Base-by-base conservation (phyloP, 306 rosid species). In the Vicia sativa region DNA sequence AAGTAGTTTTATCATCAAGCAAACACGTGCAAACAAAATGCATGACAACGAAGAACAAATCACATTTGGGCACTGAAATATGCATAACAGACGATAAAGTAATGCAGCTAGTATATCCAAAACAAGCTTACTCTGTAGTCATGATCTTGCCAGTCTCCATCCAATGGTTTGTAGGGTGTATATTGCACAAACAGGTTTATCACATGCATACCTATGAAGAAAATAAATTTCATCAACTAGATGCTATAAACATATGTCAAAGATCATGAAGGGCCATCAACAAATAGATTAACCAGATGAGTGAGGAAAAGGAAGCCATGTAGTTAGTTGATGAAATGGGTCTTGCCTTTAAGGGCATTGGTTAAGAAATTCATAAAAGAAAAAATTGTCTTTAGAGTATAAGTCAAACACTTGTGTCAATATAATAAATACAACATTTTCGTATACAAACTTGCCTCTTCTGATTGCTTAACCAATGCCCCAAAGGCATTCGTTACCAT, bases 141-240 rank as follows among this genome's bases (percentile, higher is more conserved):
- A 45, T 57, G 52, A 78, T 90, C 96, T 71, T 77, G 87, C 98
- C 98, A 93, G 85, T 83, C 69, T 46, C 97, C 98, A 66, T 90
- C 93, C 61, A 75, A 18, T 13, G 91, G 96, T 46, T 80, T 85
- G 74, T 90, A 90, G 28, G 98, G 96, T 25, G 96, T 92, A 71
- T 92, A 92, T 65, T 92, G 98, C 74, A 84, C 81, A 71, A 90
- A 93, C 57, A 93, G 77, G 88, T 89, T 93, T 81, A 90, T 76
- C 49, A 93, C 97, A 74, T 93, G 98, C 89, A 85, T 86, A 61
- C 97, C 98, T 93, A 59, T 29, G 55, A 73, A 54, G 65, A 48
- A 62, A 21, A 21, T 21, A 21, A 21, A 6, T 31, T 31, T 31
- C 8, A 1, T 31, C 35, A 31, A 31, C 35, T 31, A 31, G 8